Evolutionary conservation across 345 rosid species (phyloP).

Genomic region (Dipteronia dyeriana): DNA sequence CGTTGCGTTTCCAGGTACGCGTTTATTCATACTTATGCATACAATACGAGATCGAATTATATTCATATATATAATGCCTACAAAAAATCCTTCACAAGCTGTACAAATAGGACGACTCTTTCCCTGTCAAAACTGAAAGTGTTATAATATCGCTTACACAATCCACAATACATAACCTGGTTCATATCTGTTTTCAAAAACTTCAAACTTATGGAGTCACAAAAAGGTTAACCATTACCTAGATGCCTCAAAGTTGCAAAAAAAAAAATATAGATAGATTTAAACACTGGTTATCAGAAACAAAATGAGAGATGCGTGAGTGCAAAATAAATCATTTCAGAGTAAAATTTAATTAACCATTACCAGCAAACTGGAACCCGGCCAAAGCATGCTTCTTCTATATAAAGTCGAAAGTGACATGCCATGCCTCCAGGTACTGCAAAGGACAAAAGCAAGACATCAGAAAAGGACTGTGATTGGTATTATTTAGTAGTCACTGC

Average conservation of each 20-base stretch:
- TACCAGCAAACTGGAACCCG: slow-evolving; percentile 95
- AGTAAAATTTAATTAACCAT: slow-evolving; percentile 14
- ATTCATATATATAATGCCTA: too few species aligned
- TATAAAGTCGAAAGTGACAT: slow-evolving; percentile 88
- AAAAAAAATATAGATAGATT: neutral
- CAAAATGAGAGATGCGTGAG: neutral
- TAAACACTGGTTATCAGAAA: neutral
- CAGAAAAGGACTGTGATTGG: neutral
- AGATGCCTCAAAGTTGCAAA: neutral
- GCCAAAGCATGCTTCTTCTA: slow-evolving; percentile 93
- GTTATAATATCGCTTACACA: neutral
- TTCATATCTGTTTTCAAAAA: neutral
- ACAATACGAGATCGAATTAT: too few species aligned
- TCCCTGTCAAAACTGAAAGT: neutral
- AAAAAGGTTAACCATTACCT: neutral
- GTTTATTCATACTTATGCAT: too few species aligned
- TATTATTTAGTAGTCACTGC: neutral
- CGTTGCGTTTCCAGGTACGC: too few species aligned
- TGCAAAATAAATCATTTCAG: neutral
- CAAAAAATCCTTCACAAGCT: neutral
- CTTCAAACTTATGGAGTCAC: neutral
- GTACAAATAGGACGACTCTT: neutral
- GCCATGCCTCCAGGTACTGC: slow-evolving; percentile 98
- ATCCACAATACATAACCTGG: neutral
- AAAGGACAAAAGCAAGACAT: slow-evolving; percentile 15